These are phyloP conservation scores for Nicotiana tomentosiformis DNA, from an alignment of 257 asterid genomes.

Conservation along the genomic window DNA sequence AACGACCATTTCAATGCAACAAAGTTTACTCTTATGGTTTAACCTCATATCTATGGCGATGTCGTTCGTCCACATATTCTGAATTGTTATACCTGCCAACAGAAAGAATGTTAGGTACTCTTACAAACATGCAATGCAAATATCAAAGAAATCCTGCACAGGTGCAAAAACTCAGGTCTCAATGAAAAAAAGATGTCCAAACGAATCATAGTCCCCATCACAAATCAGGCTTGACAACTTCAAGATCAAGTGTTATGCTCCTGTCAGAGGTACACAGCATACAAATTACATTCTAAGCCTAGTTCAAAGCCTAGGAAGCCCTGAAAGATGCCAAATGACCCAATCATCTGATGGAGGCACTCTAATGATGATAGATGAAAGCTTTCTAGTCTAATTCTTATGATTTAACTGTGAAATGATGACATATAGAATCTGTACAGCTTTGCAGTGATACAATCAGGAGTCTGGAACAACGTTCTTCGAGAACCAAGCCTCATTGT, in stretches of 20 bases:
- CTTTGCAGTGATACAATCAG: conserved; percentile 84
- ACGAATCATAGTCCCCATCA: too few relatives aligned
- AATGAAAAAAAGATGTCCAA: not conserved
- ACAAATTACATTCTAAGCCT: too few relatives aligned
- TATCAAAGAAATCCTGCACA: not conserved
- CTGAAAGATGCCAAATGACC: not conserved
- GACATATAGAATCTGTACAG: conserved; percentile 41
- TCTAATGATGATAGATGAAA: not conserved
- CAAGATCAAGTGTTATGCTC: too few relatives aligned
- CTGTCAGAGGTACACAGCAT: too few relatives aligned
- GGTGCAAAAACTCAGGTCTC: too few relatives aligned
- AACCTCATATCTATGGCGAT: conserved; percentile 97
- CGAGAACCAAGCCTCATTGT: conserved; percentile 98
- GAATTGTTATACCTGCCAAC: conserved; percentile 57
- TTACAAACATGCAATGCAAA: not conserved
- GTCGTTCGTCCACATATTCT: conserved; percentile 80
- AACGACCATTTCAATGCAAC: conserved; percentile 2
- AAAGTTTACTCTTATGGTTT: conserved; percentile 10
- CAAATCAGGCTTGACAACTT: too few relatives aligned
- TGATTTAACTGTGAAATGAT: not conserved
- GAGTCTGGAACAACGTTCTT: conserved; percentile 70
- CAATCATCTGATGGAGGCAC: not conserved
- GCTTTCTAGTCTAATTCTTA: not conserved
- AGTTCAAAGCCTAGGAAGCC: not conserved
- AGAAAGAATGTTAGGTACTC: conserved; percentile 5